Percentiles rank a stretch among this genome's conserved stretches.
These are phyloP conservation scores for Aphanoascus verrucosus DNA, from an alignment of 2,329 filamentous ascomycete species.

Conservation along the genomic window DNA sequence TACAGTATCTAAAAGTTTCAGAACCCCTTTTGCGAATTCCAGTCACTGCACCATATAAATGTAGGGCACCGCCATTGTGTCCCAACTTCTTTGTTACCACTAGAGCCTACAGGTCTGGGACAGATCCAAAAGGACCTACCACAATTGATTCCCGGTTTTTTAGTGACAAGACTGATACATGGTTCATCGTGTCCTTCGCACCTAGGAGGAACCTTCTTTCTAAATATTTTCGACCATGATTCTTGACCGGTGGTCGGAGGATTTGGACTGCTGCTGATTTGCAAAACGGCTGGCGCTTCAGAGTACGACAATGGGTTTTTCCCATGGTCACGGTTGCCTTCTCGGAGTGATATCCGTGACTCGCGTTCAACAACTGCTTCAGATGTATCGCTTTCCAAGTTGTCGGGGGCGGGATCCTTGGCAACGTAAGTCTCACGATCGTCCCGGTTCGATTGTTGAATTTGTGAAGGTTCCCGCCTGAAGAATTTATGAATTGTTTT, in stretches of 20 bases:
- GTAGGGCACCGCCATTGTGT: constrained; percentile 82
- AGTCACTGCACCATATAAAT: constrained; percentile 62
- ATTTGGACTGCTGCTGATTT: background rate
- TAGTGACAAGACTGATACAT: constrained; percentile 72
- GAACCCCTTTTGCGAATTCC: constrained; percentile 32
- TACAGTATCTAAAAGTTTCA: background rate
- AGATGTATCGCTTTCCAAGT: background rate
- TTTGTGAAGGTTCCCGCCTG: background rate
- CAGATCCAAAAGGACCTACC: constrained; percentile 59
- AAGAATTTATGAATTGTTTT: constrained; percentile 2
- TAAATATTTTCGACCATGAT: constrained; percentile 75
- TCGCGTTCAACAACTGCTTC: background rate
- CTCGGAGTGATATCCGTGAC: background rate
- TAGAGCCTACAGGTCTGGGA: constrained; percentile 68
- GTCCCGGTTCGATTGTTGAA: background rate
- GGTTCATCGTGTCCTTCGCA: constrained; percentile 79
- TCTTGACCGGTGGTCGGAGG: constrained; percentile 49
- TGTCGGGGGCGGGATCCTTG: background rate
- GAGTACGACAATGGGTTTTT: too few species aligned
- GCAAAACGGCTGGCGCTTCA: too few species aligned
- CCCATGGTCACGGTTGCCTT: too few species aligned
- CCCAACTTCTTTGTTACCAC: constrained; percentile 70
- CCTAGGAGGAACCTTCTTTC: constrained; percentile 59
- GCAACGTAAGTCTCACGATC: background rate
- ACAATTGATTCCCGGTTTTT: constrained; percentile 77